Conservation (phyloP, 306 rosid genomes). For the Cucumis sativus region Cucumber_9930_V3 NC_026658.2:560001-560500, state of each 20-base stretch:
- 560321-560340: constrained; percentile 99
- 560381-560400: constrained; percentile 18
- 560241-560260: background rate
- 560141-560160: constrained; percentile 79
- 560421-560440: background rate
- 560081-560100: background rate
- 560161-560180: constrained; percentile 41
- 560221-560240: background rate
- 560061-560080: constrained; percentile 1
- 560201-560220: constrained; percentile 1
- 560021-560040: constrained; percentile 59
- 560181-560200: constrained; percentile 11
- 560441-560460: background rate
- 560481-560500: background rate
- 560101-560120: constrained; percentile 68
- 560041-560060: background rate
- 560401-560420: background rate
- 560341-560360: constrained; percentile 94
- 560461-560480: background rate
- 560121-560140: constrained; percentile 63
- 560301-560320: constrained; percentile 95
- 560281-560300: constrained; percentile 95
- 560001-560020: constrained; percentile 99
- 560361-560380: constrained; percentile 88
- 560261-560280: constrained; percentile 29